Percentiles rank a stretch among this genome's conserved stretches.
Evolutionary conservation across 192 early-diverging fungal species (phyloP).

Genomic region (Coemansia asiatica): DNA sequence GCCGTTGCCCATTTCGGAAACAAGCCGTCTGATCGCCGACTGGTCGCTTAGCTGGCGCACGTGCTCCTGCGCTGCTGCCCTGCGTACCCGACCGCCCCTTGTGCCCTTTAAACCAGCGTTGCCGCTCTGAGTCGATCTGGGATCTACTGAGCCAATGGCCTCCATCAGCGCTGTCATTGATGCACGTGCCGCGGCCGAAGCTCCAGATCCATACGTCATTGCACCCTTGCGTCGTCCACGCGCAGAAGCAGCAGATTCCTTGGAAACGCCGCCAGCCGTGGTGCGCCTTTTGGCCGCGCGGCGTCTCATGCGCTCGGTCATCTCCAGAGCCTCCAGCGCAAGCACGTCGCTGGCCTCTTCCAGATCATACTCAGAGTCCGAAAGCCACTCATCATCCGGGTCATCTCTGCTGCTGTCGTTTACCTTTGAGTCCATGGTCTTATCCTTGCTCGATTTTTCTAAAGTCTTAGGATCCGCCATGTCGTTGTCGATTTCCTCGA

Average conservation of each 20-base stretch:
- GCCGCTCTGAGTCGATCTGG: not conserved
- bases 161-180: not conserved
- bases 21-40: constrained; percentile 2
- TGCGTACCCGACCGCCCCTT: not conserved
- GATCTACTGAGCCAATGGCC: not conserved
- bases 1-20: constrained; percentile 35
- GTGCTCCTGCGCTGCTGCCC: constrained; percentile 10
- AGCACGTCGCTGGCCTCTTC: constrained; percentile 5
- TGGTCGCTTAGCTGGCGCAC: constrained; percentile 17
- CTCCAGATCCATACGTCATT: not conserved
- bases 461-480: not conserved
- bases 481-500: constrained; percentile 10
- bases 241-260: not conserved
- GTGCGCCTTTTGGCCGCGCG: constrained; percentile 9
- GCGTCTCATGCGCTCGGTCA: constrained; percentile 9
- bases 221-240: not conserved
- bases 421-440: constrained; percentile 1
- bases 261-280: not conserved
- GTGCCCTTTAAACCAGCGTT: not conserved
- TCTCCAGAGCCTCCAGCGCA: not conserved
- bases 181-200: not conserved
- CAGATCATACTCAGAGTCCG: constrained; percentile 19
- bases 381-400: constrained; percentile 16
- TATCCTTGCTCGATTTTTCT: not conserved
- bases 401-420: constrained; percentile 10